Evolutionary conservation across 2,329 filamentous ascomycete species (phyloP).

Genomic region (Daldinia sp.): DNA sequence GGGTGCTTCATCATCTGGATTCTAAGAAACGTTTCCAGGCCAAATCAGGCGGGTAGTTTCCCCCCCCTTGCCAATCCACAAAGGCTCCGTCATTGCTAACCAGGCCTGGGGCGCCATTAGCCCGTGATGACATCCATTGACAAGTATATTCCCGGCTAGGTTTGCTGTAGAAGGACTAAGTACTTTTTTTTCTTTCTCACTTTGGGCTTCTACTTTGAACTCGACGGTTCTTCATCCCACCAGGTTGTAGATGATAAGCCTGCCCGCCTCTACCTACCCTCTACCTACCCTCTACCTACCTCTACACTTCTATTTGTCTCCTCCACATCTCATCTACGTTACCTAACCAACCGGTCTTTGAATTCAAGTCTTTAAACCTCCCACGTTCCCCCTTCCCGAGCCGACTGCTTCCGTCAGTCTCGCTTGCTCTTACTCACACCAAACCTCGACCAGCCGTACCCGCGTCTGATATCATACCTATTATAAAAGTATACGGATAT

Average conservation of each 20-base stretch:
- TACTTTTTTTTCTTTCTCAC: conserved; percentile 27
- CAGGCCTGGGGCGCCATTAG: conserved; percentile 37
- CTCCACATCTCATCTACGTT: too few species aligned
- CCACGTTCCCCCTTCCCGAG: conserved; percentile 36
- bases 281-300: too few species aligned
- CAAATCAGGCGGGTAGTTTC: conserved; percentile 34
- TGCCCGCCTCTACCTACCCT: conserved; percentile 29
- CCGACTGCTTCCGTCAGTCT: conserved; percentile 31
- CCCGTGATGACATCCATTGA: conserved; percentile 39
- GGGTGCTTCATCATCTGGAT: conserved; percentile 38
- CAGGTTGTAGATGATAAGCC: conserved; percentile 34
- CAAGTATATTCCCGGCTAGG: conserved; percentile 39
- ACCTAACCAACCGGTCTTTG: conserved; percentile 24
- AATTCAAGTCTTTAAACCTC: conserved; percentile 37
- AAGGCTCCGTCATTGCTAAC: conserved; percentile 37
- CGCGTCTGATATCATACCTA: conserved; percentile 15
- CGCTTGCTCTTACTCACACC: conserved; percentile 9
- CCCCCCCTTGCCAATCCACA: conserved; percentile 35
- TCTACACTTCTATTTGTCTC: too few species aligned
- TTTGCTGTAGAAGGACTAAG: conserved; percentile 38
- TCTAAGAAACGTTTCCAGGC: conserved; percentile 28
- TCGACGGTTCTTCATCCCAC: conserved; percentile 31
- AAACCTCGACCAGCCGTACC: conserved; percentile 8
- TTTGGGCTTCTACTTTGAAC: conserved; percentile 36
- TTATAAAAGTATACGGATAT: conserved; percentile 11